Percentiles rank a stretch among this genome's conserved stretches.
Evolutionary conservation across 352 stramenopile genomes (phyloP).

Genomic region (Pythium aristosporum): DNA sequence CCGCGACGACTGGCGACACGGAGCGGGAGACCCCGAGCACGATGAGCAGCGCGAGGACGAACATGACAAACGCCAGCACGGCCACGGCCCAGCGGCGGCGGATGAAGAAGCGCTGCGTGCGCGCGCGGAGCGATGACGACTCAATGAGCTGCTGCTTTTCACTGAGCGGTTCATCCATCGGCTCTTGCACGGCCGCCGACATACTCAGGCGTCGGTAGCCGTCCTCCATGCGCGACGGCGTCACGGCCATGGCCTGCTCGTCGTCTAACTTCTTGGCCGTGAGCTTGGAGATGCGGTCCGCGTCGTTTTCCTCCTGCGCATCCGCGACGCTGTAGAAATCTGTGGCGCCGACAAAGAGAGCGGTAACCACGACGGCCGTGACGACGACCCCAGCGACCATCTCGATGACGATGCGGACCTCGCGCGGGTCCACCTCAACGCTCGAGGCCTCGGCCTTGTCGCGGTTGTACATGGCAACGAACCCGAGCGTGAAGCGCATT

Average conservation of each 20-base stretch:
- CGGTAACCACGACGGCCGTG: neutral
- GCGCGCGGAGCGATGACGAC: too few relatives aligned
- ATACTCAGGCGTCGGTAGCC: neutral
- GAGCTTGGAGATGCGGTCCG: too few relatives aligned
- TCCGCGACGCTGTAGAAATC: neutral
- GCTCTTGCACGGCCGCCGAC: neutral
- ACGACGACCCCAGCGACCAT: neutral
- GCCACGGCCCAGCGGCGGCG: neutral
- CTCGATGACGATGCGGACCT: neutral
- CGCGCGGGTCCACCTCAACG: neutral
- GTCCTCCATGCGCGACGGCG: too few relatives aligned
- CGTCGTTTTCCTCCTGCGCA: neutral
- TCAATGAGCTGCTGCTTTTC: too few relatives aligned
- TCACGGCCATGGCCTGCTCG: too few relatives aligned
- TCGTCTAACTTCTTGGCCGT: too few relatives aligned
- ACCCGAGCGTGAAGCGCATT: constrained; percentile 18
- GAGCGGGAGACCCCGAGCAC: neutral
- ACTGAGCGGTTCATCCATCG: neutral
- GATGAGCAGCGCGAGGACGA: neutral
- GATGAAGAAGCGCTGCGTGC: neutral
- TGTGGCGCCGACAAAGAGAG: neutral
- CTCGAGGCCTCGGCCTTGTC: neutral
- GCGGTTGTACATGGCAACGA: constrained; percentile 17
- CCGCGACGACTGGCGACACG: constrained; percentile 22
- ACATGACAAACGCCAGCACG: neutral